These are phyloP conservation scores for Claviceps paspali DNA, from an alignment of 2,329 filamentous ascomycete genomes.

Conservation along the genomic window DNA sequence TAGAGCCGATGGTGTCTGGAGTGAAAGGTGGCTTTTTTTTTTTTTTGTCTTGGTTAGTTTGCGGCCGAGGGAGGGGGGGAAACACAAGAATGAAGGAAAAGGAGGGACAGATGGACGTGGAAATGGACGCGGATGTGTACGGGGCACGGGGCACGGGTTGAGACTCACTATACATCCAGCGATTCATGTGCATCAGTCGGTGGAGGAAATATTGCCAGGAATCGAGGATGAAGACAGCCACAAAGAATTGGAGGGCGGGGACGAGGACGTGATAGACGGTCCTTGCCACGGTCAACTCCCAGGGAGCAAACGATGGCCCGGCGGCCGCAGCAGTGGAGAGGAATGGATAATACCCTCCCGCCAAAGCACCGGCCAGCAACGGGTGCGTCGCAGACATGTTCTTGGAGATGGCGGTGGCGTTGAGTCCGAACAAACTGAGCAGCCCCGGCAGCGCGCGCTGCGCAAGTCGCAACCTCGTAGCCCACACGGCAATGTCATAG, in stretches of 20 bases:
- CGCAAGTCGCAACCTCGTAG: constrained; percentile 60
- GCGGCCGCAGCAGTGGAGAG: constrained; percentile 42
- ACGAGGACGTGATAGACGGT: constrained; percentile 66
- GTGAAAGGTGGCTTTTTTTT: constrained; percentile 60
- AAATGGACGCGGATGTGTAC: too few species aligned
- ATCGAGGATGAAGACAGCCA: constrained; percentile 67
- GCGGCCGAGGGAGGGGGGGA: constrained; percentile 6
- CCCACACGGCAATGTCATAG: constrained; percentile 84
- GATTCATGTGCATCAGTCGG: constrained; percentile 92
- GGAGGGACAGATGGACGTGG: not conserved
- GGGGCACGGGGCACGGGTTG: not conserved
- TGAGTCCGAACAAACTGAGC: constrained; percentile 58
- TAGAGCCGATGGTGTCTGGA: constrained; percentile 93
- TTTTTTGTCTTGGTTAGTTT: not conserved
- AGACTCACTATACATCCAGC: constrained; percentile 81
- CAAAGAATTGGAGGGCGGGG: constrained; percentile 60
- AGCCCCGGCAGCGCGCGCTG: constrained; percentile 64
- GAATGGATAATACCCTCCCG: constrained; percentile 68
- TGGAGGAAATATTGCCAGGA: constrained; percentile 98
- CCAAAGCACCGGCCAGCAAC: constrained; percentile 57
- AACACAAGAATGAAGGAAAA: not conserved
- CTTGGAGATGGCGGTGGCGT: constrained; percentile 60
- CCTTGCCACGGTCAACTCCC: constrained; percentile 65
- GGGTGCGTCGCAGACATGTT: constrained; percentile 58
- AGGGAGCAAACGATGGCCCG: constrained; percentile 61